Conservation (phyloP, 164 flowering plant species). For the Aristolochia contorta region DNA sequence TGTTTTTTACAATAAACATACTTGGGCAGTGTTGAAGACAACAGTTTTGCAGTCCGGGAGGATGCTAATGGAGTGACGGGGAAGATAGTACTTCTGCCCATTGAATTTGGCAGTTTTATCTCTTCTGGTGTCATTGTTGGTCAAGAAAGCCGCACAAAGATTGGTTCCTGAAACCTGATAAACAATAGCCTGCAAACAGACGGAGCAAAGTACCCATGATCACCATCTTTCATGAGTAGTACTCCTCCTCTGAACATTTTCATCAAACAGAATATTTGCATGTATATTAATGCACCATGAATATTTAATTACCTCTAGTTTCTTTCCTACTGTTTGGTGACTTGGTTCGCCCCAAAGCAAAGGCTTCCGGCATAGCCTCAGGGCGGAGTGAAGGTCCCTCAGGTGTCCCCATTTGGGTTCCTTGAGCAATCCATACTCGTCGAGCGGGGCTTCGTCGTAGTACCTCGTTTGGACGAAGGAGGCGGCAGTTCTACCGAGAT, state of each 20-base stretch:
- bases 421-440: slow-evolving; percentile 48
- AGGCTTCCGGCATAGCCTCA: slow-evolving; percentile 72
- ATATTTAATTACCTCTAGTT: no score
- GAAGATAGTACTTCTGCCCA: slow-evolving; percentile 48
- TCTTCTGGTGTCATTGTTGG: slow-evolving; percentile 46
- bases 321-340: no score
- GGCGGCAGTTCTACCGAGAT: slow-evolving; percentile 53
- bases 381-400: slow-evolving; percentile 74
- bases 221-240: no score
- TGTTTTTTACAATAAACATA: slow-evolving; percentile 21
- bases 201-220: no score
- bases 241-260: no score
- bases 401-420: slow-evolving; percentile 43
- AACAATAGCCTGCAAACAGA: slow-evolving; percentile 50
- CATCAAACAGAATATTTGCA: no score
- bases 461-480: slow-evolving; percentile 58
- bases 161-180: slow-evolving; percentile 39
- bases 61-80: slow-evolving; percentile 90
- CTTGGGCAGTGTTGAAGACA: slow-evolving; percentile 82
- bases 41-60: slow-evolving; percentile 83
- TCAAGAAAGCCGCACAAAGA: slow-evolving; percentile 80
- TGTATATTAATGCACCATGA: no score
- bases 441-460: slow-evolving; percentile 82
- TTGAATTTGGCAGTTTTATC: slow-evolving; percentile 41
- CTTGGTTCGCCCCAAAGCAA: slow-evolving; percentile 62